A percentile compares a stretch with the other conserved stretches of the same genome.
Conservation (phyloP, 805 yeast species). For the Wickerhamomyces mucosus region DNA sequence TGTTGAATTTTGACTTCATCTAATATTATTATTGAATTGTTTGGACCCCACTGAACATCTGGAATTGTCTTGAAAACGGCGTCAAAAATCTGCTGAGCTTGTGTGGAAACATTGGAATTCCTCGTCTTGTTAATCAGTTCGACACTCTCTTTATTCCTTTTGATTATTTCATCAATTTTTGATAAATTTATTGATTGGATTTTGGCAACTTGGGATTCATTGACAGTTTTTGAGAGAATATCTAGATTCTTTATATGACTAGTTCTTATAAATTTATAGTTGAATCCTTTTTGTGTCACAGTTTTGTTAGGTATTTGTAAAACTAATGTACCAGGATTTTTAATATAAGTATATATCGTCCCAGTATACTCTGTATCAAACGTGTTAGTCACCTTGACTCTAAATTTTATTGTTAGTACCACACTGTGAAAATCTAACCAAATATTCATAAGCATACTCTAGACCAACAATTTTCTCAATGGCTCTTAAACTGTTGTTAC, state of each 20-base stretch:
- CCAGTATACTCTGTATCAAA: conserved; percentile 54
- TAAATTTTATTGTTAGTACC: conserved; percentile 6
- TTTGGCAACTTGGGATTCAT: conserved; percentile 11
- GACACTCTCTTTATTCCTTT: conserved; percentile 15
- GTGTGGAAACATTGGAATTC: conserved; percentile 29
- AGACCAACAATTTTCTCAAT: background rate
- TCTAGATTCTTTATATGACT: conserved; percentile 46
- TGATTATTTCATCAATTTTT: conserved; percentile 8
- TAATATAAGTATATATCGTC: conserved; percentile 49
- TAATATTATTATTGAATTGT: conserved; percentile 30
- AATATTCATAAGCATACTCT: too few relatives aligned
- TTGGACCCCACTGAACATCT: conserved; percentile 34
- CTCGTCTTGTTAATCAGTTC: conserved; percentile 16
- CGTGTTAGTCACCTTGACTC: conserved; percentile 52
- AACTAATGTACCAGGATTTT: conserved; percentile 28
- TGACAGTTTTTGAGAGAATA: conserved; percentile 31
- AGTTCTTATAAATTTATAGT: conserved; percentile 45
- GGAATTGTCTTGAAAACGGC: conserved; percentile 33
- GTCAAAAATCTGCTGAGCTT: conserved; percentile 37
- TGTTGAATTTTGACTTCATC: conserved; percentile 36
- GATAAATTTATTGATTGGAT: conserved; percentile 9
- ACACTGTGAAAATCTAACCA: background rate
- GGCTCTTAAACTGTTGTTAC: too few relatives aligned
- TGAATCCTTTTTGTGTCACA: conserved; percentile 9
- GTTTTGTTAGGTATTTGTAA: conserved; percentile 13